Evolutionary conservation across 805 yeast species (phyloP).

Genomic region (Blastobotrys peoriensis): DNA sequence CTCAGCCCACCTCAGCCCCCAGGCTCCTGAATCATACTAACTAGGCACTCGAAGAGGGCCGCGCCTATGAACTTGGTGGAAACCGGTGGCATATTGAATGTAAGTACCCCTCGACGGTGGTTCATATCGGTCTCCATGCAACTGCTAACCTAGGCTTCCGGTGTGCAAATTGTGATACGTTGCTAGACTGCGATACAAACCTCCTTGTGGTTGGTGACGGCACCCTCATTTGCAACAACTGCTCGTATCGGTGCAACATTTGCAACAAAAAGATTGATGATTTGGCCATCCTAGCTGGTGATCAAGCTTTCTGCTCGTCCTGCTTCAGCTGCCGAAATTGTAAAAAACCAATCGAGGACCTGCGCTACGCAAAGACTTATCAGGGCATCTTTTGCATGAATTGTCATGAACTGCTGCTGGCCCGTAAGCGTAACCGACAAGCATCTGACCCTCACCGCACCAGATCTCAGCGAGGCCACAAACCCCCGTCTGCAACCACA

Average conservation of each 20-base stretch:
- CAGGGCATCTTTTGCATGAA: constrained; percentile 90
- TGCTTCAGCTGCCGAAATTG: constrained; percentile 91
- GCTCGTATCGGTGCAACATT: constrained; percentile 84
- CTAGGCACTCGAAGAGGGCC: constrained; percentile 71
- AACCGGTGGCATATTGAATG: constrained; percentile 96
- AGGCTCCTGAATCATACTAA: too few species aligned
- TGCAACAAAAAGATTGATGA: constrained; percentile 87
- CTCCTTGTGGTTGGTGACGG: constrained; percentile 92
- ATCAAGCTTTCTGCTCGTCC: constrained; percentile 85
- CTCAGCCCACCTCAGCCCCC: too few species aligned
- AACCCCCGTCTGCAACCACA: constrained; percentile 8
- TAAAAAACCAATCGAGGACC: constrained; percentile 75
- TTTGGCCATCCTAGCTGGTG: constrained; percentile 89
- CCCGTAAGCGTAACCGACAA: constrained; percentile 49
- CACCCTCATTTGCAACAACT: constrained; percentile 77
- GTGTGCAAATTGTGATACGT: constrained; percentile 76
- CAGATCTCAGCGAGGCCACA: not conserved
- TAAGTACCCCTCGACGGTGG: constrained; percentile 14
- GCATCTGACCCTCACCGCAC: constrained; percentile 11
- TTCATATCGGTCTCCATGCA: not conserved
- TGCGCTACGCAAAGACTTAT: constrained; percentile 86
- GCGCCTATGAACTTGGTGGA: constrained; percentile 82
- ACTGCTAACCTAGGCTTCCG: constrained; percentile 41
- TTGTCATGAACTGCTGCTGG: constrained; percentile 80
- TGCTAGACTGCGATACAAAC: constrained; percentile 80